Conservation (phyloP, 306 rosid species). For the Begonia loranthoides region DNA sequence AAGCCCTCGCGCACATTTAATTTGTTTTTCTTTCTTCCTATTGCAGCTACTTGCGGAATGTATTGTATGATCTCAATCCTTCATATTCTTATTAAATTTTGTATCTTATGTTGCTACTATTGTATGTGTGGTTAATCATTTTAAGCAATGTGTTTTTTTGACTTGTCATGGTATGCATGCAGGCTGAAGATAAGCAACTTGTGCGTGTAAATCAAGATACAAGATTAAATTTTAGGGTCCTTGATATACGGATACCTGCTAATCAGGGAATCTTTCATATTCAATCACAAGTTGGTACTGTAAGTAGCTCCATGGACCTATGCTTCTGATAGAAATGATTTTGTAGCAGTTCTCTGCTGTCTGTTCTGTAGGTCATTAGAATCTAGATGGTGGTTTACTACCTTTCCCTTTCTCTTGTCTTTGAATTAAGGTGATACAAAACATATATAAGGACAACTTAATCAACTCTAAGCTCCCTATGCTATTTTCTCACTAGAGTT, state of each 20-base stretch:
- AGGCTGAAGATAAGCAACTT: constrained; percentile 63
- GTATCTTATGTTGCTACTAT: constrained; percentile 13
- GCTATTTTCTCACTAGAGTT: too few species aligned
- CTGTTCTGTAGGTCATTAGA: too few species aligned
- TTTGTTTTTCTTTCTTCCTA: constrained; percentile 24
- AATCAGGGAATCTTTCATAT: constrained; percentile 73
- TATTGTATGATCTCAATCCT: constrained; percentile 16
- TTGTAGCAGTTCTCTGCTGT: too few species aligned
- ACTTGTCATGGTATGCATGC: constrained; percentile 6
- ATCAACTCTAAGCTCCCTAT: too few species aligned
- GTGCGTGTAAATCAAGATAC: constrained; percentile 92
- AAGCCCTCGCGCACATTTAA: neutral
- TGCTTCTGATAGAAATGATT: too few species aligned
- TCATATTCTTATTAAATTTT: neutral
- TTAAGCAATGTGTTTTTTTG: neutral
- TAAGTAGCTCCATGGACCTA: constrained; percentile 9
- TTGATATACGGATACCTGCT: constrained; percentile 70
- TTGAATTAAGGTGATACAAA: neutral
- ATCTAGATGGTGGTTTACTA: too few species aligned
- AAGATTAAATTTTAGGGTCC: constrained; percentile 54
- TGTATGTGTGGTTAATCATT: constrained; percentile 14
- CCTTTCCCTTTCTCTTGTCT: too few species aligned
- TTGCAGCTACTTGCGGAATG: constrained; percentile 64
- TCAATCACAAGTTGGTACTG: constrained; percentile 48
- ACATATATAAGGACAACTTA: too few species aligned